Conservation (phyloP, 164 flowering plant genomes). For the Stephania japonica region DNA sequence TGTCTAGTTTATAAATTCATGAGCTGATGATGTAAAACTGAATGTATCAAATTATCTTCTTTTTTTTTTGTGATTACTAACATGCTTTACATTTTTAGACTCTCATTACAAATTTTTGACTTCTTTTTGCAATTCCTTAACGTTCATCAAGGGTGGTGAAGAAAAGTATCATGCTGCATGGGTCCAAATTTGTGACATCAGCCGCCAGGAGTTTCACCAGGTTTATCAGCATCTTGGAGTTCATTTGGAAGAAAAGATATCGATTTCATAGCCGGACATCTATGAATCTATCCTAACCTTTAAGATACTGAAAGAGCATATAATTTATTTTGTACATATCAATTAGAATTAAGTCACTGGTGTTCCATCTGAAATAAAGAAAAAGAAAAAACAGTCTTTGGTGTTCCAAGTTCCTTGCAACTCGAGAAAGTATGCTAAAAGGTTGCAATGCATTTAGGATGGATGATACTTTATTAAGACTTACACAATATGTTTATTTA, state of each 20-base stretch:
- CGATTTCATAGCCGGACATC: neutral
- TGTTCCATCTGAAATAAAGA: no score
- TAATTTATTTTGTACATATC: neutral
- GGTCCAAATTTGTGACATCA: slow-evolving; percentile 85
- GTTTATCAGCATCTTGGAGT: slow-evolving; percentile 83
- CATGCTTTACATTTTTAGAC: neutral
- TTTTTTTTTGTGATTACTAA: neutral
- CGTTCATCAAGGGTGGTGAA: slow-evolving; percentile 61
- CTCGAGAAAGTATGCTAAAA: no score
- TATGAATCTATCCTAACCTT: neutral
- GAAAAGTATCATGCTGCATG: slow-evolving; percentile 69
- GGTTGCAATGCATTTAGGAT: neutral
- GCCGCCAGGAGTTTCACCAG: slow-evolving; percentile 72
- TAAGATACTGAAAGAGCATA: no score
- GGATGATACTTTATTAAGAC: neutral
- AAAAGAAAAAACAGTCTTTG: no score
- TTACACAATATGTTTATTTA: neutral
- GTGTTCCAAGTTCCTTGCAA: no score
- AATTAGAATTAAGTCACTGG: neutral
- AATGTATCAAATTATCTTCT: neutral
- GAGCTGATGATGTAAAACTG: neutral
- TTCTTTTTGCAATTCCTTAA: slow-evolving; percentile 6
- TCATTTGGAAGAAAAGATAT: slow-evolving; percentile 87
- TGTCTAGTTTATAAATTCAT: neutral
- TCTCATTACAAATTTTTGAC: neutral